Evolutionary conservation across 495 filamentous ascomycete genomes (phyloP).

Genomic region (Terfezia boudieri): DNA sequence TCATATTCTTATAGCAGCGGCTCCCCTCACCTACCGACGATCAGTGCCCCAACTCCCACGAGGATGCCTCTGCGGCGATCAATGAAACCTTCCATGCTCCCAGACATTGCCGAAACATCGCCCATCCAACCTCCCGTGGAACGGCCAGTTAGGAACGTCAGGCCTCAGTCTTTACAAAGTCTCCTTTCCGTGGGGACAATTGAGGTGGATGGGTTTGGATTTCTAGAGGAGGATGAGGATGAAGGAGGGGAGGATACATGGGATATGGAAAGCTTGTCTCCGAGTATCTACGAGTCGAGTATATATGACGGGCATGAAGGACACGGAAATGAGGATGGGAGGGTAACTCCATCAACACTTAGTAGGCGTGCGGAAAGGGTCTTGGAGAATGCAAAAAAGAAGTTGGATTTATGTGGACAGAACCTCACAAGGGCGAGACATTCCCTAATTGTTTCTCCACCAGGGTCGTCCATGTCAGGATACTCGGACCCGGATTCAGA

Average conservation of each 20-base stretch:
- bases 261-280: background rate
- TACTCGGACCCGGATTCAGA: background rate
- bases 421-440: constrained; percentile 18
- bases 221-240: constrained; percentile 9
- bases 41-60: background rate
- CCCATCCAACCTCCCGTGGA: constrained; percentile 7
- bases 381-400: constrained; percentile 18
- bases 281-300: constrained; percentile 16
- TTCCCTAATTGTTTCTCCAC: constrained; percentile 8
- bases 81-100: constrained; percentile 3
- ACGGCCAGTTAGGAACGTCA: constrained; percentile 1
- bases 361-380: constrained; percentile 14
- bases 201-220: constrained; percentile 18
- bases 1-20: background rate
- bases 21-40: background rate
- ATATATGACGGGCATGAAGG: constrained; percentile 12
- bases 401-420: constrained; percentile 17
- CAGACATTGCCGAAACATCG: constrained; percentile 16
- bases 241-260: constrained; percentile 2
- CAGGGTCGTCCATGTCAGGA: background rate
- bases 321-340: constrained; percentile 5
- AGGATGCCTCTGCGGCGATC: background rate
- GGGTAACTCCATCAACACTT: constrained; percentile 2
- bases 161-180: constrained; percentile 14
- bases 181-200: constrained; percentile 18